Evolutionary conservation across 2,329 filamentous ascomycete species (phyloP), one percentile per base, ranked within the genome.

Genomic region (Xylariaceae sp.): DNA sequence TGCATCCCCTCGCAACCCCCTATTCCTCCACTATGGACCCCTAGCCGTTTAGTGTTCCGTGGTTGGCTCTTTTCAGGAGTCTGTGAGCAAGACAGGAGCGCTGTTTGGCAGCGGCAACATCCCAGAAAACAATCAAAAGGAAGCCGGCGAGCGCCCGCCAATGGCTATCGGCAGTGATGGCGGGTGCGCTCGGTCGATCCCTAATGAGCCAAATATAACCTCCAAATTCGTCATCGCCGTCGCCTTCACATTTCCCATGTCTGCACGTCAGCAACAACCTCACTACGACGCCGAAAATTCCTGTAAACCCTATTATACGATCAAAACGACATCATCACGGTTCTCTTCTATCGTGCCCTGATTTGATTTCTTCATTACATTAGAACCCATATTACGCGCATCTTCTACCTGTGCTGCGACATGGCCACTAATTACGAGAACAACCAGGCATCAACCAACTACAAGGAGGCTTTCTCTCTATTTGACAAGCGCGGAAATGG

Each of bases 391-490:
- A 41, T 46, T 42, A 50, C 44, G 27, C 53, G 47, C 42, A 51
- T 60, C 42, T 62, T 32, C 55, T 52, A 47, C 47, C 45, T 37
- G 51, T 32, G 47, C 46, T 43, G 26, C 48, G 53, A 57, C 44
- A 70, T 70, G 68, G 60, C 65, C 50, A 54, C 68, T 70, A 70
- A 67, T 60, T 62, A 64, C 58, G 65, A 65, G 50, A 57, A 61
- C 35, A 63, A 63, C 47, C 81, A 86, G 83, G 83, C 83, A 73
- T 85, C 81, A 59, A 97, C 92, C 78, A 97, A 99, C 87, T 99
- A 97, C 89, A 97, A 97, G 81, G 94, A 99, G 86, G 94, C 94
- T 66, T 99, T 99, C 77, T 91, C 91, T 68, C 88, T 99, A 73
- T 99, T 97, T 80, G 94, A 99, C 82, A 97, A 96, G 86, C 92